Conservation (phyloP, 176 grass and related monocot genomes). For the Stipa capillata region DNA sequence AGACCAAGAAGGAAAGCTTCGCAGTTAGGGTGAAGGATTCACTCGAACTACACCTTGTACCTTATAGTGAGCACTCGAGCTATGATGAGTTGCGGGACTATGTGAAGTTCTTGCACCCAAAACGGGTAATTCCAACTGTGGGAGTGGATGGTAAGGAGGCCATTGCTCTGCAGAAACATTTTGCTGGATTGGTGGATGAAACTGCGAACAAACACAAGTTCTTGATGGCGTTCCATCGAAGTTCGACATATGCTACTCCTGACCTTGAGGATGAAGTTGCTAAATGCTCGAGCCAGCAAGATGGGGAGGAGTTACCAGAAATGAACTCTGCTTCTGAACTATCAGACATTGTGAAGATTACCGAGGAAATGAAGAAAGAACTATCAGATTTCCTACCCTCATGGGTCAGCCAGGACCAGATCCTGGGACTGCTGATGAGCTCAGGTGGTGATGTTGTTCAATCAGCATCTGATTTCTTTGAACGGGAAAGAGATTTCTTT, state of each 20-base stretch:
- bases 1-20: conserved; percentile 82
- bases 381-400: conserved; percentile 74
- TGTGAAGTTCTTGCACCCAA: conserved; percentile 67
- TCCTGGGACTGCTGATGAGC: conserved; percentile 46
- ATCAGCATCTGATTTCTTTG: conserved; percentile 80
- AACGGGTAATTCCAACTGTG: conserved; percentile 72
- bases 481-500: conserved; percentile 87
- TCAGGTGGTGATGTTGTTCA: conserved; percentile 66
- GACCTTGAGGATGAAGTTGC: conserved; percentile 9
- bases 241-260: conserved; percentile 4
- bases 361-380: conserved; percentile 56
- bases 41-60: conserved; percentile 78
- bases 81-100: conserved; percentile 75
- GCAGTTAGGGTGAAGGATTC: conserved; percentile 66
- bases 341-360: conserved; percentile 13
- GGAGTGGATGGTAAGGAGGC: conserved; percentile 68
- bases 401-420: conserved; percentile 71
- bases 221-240: conserved; percentile 67
- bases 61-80: conserved; percentile 94
- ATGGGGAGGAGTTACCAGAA: conserved; percentile 14
- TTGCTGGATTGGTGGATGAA: conserved; percentile 82
- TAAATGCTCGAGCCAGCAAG: conserved; percentile 28
- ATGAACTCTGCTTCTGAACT: neutral
- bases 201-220: conserved; percentile 88
- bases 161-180: conserved; percentile 74